A percentile compares a stretch with the other conserved stretches of the same genome.
Evolutionary conservation across 768 basidiomycete species (phyloP).

Genomic region (Xerocomellus amylosporus): DNA sequence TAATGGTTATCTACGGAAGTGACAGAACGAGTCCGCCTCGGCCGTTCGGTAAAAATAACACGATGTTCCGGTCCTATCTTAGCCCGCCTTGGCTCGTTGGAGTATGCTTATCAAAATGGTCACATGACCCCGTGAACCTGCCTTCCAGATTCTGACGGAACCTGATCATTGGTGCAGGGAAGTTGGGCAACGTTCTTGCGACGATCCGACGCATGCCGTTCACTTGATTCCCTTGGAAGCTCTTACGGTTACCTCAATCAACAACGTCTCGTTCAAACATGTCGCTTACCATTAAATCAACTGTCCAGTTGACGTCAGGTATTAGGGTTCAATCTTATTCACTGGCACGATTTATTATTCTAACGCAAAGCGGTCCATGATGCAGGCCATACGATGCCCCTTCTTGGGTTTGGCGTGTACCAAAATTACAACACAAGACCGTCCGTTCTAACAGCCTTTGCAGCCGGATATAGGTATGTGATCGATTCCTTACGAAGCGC

Average conservation of each 20-base stretch:
- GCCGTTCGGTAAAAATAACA: neutral
- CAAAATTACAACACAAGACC: conserved; percentile 56
- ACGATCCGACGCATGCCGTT: conserved; percentile 8
- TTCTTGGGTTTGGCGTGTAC: conserved; percentile 70
- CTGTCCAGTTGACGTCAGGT: conserved; percentile 38
- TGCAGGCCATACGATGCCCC: conserved; percentile 56
- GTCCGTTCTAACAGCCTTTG: conserved; percentile 60
- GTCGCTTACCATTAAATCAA: conserved; percentile 32
- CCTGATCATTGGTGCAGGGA: neutral
- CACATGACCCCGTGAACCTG: neutral
- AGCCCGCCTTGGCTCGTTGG: too few species aligned
- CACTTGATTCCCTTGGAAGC: neutral
- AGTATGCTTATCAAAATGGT: too few species aligned
- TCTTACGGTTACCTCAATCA: conserved; percentile 15
- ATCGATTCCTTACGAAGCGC: neutral
- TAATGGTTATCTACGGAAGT: conserved; percentile 4
- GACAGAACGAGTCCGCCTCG: neutral
- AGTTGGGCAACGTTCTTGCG: neutral
- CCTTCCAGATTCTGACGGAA: neutral
- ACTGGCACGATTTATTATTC: neutral
- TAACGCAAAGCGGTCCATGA: conserved; percentile 1
- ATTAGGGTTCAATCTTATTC: conserved; percentile 10
- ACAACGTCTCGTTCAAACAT: conserved; percentile 9
- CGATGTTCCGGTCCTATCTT: neutral
- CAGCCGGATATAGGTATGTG: conserved; percentile 59